Evolutionary conservation across 495 filamentous ascomycete species (phyloP), one percentile per base, ranked within the genome.

Genomic region (Letharia lupina): DNA sequence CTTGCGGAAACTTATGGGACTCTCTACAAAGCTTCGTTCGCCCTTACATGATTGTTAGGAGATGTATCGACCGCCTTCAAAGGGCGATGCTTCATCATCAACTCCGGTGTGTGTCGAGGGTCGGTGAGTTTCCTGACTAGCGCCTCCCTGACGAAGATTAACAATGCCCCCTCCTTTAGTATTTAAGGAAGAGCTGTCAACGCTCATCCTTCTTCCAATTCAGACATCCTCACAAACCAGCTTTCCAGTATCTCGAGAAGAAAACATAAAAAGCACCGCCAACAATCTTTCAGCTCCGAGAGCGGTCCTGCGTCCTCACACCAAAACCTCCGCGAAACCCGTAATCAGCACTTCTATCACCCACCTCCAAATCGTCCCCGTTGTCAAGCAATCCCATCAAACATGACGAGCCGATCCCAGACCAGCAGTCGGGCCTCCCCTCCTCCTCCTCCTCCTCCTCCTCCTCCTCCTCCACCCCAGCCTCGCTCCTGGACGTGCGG

Each of bases 21-120:
- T 37, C 33, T 57, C 16, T 33, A n/a, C 33, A 37, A 37, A 57
- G 33, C 28, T 59, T 50, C 42, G 42, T 35, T 60, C 18, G 42
- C 63, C 54, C 63, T 60, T 48, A n/a, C 28, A 10, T 23, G 41
- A 31, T 35, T 11, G 31, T 50, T 3, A 47, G 20, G 33, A 16
- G 11, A 18, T 47, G 10, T 35, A 35, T 35, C 41, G 42, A 40
- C 12, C n/a, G 50, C 52, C 63, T 45, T 45, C 33, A 60, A 59
- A 41, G 42, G 54, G 63, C 63, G 41, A 59, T 65, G 54, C 56
- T 65, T 37, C 11, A 12, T 65, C 42, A 47, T 44, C 63, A 58
- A 44, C 9, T 58, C 58, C 31, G 18, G 33, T 35, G 56, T 57
- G 0, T 18, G 20, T 47, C 31, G 23, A 37, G 28, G 41, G 56